A percentile compares a stretch with the other conserved stretches of the same genome.
phyloP scores from a whole-genome alignment of 371 early-diverging fungal species.

The Rhizopus delemar region DNA sequence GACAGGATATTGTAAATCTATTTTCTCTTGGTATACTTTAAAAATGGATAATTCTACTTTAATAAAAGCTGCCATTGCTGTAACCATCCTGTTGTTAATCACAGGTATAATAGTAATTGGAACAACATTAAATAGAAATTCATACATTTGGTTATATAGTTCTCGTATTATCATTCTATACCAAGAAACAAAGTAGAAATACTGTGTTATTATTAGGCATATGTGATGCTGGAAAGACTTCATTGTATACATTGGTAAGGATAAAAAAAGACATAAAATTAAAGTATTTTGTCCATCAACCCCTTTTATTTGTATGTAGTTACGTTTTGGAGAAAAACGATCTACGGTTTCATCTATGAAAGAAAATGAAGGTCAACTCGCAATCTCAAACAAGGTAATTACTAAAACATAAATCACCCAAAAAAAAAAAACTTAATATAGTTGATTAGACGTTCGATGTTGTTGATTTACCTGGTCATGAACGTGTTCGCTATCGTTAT shows the following conservation, averaged over 20 bases:
- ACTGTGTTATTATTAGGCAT: slow-evolving; percentile 59
- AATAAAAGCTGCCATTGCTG: slow-evolving; percentile 17
- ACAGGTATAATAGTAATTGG: slow-evolving; percentile 11
- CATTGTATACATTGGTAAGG: slow-evolving; percentile 53
- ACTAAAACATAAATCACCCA: neutral
- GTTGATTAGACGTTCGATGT: slow-evolving; percentile 48
- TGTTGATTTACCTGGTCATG: slow-evolving; percentile 91
- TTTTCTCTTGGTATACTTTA: neutral
- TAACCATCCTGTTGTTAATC: slow-evolving; percentile 8
- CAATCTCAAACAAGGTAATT: slow-evolving; percentile 43
- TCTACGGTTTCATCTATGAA: slow-evolving; percentile 74
- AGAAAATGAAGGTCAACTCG: slow-evolving; percentile 65
- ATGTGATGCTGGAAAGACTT: slow-evolving; percentile 68
- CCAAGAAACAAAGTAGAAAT: slow-evolving; percentile 36
- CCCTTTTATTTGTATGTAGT: slow-evolving; percentile 21
- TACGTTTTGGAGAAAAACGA: slow-evolving; percentile 50
- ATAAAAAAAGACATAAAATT: neutral
- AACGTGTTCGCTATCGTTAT: slow-evolving; percentile 75
- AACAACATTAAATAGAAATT: neutral
- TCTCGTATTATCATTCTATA: slow-evolving; percentile 22
- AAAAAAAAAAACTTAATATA: neutral
- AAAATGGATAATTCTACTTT: slow-evolving; percentile 14
- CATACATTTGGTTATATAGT: neutral
- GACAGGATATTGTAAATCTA: neutral
- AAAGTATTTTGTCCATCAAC: neutral